Base-by-base conservation (phyloP, 2,329 filamentous ascomycete genomes). In the Canariomyces notabilis region DNA sequence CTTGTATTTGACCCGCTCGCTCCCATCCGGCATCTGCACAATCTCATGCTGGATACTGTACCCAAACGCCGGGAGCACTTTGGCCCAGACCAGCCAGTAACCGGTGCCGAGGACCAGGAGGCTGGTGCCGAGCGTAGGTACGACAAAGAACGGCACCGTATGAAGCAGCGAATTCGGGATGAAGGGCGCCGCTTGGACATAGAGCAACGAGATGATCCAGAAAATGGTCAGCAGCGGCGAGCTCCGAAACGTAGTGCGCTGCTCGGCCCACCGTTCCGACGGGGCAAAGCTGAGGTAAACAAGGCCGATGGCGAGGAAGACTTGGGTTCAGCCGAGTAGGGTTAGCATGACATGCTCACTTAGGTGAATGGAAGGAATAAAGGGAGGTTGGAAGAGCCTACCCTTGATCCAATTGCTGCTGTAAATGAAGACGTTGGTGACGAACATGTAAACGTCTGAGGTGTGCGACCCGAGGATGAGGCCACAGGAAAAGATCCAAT, bases 101-200 rank as follows among this genome's bases (percentile, higher is more conserved):
- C 23, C 38, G 3, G 53, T 56, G 5, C 58, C 58, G 16, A 61
- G 52, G n/a, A 37, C 54, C 37, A 61, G 40, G 49, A 61, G 37
- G 41, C 59, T 65, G 6, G 63, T 65, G 34, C 63, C 64, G 54
- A 64, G 56, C 42, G 61, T 59, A 50, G 64, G 64, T 51, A 66
- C 63, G 19, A 65, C 62, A n/a, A 58, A 60, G 34, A 55, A 60
- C 12, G 53, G 57, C 15, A 61, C 46, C 7, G 40, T 21, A 0
- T 23, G 9, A 8, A 54, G 44, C 20, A 56, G 44, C 2, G 43
- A 35, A 48, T 60, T 62, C 14, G 52, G 51, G 15, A 61, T 59
- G 36, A 62, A 62, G 1, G 58, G 56, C 29, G 59, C 59, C 34
- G 51, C 55, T 21, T 60, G 44, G 26, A 55, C 53, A 42, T 53